Percentiles rank a stretch among this genome's conserved stretches.
These are phyloP conservation scores for Colletotrichum nymphaeae DNA, from an alignment of 2,329 filamentous ascomycete species.

Conservation along the genomic window DNA sequence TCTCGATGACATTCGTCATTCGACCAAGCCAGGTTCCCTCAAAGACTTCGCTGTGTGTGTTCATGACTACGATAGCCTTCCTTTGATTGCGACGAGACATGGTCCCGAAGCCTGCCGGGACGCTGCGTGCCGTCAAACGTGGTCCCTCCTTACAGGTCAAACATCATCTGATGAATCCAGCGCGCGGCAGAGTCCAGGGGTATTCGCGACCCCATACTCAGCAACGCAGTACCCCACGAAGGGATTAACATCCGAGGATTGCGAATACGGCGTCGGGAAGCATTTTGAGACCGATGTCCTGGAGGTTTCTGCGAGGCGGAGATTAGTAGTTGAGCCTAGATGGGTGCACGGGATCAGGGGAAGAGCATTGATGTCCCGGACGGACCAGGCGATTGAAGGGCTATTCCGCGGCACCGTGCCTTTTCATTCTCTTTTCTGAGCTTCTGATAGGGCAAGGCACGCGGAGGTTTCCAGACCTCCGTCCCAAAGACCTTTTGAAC, in stretches of 20 bases:
- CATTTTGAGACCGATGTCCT: neutral
- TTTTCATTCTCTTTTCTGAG: neutral
- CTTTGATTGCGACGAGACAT: neutral
- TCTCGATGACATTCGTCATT: neutral
- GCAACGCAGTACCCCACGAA: neutral
- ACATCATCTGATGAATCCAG: slow-evolving; percentile 8
- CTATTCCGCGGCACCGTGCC: neutral
- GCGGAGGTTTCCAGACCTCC: too few species aligned
- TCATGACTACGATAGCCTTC: too few species aligned
- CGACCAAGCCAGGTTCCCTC: neutral
- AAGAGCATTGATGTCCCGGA: neutral
- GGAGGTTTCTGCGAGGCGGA: neutral
- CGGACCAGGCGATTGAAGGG: neutral
- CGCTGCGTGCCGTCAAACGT: neutral
- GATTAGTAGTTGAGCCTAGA: neutral
- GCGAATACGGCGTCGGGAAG: slow-evolving; percentile 1
- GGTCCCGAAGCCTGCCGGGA: neutral
- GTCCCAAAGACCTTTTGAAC: neutral
- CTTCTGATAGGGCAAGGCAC: neutral
- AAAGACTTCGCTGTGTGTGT: too few species aligned
- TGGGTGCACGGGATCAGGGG: neutral
- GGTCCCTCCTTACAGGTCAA: slow-evolving; percentile 1
- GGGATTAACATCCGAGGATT: neutral
- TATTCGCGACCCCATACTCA: neutral
- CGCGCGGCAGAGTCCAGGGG: neutral